These are phyloP conservation scores for Didymella keratinophila DNA, from an alignment of 2,329 filamentous ascomycete species.

Conservation along the genomic window DNA sequence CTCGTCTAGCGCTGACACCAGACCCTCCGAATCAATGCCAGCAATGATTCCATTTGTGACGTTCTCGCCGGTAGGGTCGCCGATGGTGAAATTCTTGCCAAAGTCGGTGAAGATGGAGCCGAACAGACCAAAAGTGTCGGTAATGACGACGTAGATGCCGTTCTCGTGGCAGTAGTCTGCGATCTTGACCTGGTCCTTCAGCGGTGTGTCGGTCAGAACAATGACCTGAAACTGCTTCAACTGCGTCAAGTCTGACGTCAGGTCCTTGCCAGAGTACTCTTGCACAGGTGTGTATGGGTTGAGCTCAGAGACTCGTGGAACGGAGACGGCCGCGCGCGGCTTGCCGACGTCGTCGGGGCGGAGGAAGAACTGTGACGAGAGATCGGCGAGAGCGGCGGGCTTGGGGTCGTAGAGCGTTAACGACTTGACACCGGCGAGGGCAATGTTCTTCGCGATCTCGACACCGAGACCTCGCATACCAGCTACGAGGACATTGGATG, in stretches of 20 bases:
- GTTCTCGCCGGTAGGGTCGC: slow-evolving; percentile 90
- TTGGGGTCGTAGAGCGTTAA: slow-evolving; percentile 90
- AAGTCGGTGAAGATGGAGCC: slow-evolving; percentile 98
- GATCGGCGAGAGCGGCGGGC: slow-evolving; percentile 82
- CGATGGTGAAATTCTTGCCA: slow-evolving; percentile 88
- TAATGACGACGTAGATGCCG: slow-evolving; percentile 86
- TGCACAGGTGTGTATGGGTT: slow-evolving; percentile 95
- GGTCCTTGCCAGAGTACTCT: slow-evolving; percentile 69
- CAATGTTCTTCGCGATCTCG: slow-evolving; percentile 98
- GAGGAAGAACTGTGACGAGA: slow-evolving; percentile 98
- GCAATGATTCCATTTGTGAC: slow-evolving; percentile 88
- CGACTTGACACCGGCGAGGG: slow-evolving; percentile 97
- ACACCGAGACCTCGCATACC: slow-evolving; percentile 94
- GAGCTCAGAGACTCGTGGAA: slow-evolving; percentile 88
- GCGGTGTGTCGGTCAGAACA: slow-evolving; percentile 83
- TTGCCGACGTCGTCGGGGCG: slow-evolving; percentile 88
- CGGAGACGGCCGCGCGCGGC: slow-evolving; percentile 84
- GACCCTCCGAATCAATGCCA: slow-evolving; percentile 84
- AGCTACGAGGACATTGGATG: slow-evolving; percentile 90
- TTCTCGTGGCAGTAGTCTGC: slow-evolving; percentile 95
- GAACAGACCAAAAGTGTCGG: slow-evolving; percentile 92
- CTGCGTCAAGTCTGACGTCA: slow-evolving; percentile 78
- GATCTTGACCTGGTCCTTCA: slow-evolving; percentile 82
- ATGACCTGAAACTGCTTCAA: slow-evolving; percentile 93
- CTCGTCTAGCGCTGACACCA: slow-evolving; percentile 94